These are phyloP conservation scores for Starmera amethionina DNA, from an alignment of 805 yeast species.

Conservation along the genomic window DNA sequence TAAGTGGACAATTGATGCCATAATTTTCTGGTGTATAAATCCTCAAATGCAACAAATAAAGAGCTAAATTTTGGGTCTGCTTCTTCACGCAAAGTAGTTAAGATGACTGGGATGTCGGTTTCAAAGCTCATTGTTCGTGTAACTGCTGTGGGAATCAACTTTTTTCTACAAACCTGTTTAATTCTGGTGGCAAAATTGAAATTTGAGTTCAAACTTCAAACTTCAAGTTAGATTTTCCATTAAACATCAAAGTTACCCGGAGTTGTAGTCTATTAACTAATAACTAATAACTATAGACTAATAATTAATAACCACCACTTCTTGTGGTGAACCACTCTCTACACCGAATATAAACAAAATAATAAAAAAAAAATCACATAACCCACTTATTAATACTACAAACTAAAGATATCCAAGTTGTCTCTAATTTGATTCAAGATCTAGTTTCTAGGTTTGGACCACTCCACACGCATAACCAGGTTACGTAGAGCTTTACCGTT, in stretches of 20 bases:
- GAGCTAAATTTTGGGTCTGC: slow-evolving; percentile 56
- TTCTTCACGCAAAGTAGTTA: slow-evolving; percentile 47
- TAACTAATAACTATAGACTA: no score
- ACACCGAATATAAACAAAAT: no score
- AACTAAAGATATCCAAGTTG: background rate
- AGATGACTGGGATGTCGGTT: slow-evolving; percentile 16
- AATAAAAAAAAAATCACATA: background rate
- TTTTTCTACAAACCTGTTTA: background rate
- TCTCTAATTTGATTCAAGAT: no score
- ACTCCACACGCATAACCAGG: slow-evolving; percentile 63
- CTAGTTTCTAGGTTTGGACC: slow-evolving; percentile 33
- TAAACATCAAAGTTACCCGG: no score
- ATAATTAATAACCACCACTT: background rate
- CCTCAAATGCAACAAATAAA: slow-evolving; percentile 64
- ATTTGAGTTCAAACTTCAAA: background rate
- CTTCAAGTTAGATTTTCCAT: no score
- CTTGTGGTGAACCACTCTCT: background rate
- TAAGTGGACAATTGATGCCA: slow-evolving; percentile 89
- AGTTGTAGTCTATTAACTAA: no score
- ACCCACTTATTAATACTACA: background rate
- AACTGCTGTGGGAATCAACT: no score
- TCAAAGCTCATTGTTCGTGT: background rate
- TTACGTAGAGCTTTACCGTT: slow-evolving; percentile 91
- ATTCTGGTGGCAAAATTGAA: slow-evolving; percentile 6
- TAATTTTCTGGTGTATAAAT: slow-evolving; percentile 75